phyloP scores from a whole-genome alignment of 352 stramenopile species.

The Phytopythium mirpurense region DNA sequence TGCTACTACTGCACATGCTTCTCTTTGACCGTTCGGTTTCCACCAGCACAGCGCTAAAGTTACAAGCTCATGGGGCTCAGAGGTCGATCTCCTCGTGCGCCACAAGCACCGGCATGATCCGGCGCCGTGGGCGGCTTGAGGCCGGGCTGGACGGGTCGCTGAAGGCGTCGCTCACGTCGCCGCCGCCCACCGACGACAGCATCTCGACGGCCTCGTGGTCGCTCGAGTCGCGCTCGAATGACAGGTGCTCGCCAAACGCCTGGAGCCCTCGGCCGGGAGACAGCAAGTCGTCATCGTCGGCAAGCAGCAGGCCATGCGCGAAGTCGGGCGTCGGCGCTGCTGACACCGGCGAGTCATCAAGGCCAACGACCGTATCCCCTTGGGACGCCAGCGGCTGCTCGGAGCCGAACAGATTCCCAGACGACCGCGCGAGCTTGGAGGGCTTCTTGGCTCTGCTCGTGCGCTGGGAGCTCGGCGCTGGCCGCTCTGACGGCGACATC shows the following conservation, averaged over 20 bases:
- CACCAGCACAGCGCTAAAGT: background rate
- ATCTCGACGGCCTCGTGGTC: constrained; percentile 14
- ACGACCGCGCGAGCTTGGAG: constrained; percentile 3
- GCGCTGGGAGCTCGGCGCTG: background rate
- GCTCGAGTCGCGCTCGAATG: constrained; percentile 33
- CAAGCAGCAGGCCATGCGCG: background rate
- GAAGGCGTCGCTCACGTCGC: constrained; percentile 17
- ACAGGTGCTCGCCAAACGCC: constrained; percentile 35
- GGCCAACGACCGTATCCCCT: background rate
- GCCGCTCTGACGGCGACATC: constrained; percentile 2
- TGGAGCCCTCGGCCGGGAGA: constrained; percentile 24
- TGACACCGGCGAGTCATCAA: background rate
- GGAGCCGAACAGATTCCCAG: constrained; percentile 9
- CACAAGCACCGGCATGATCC: constrained; percentile 49
- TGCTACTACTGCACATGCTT: background rate
- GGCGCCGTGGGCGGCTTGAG: constrained; percentile 30
- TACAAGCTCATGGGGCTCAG: constrained; percentile 13
- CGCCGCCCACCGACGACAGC: constrained; percentile 13
- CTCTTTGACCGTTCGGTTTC: background rate
- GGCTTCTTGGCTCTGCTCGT: background rate
- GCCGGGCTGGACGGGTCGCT: constrained; percentile 21
- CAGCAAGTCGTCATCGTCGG: constrained; percentile 5
- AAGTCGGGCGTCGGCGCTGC: background rate
- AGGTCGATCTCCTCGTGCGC: constrained; percentile 55
- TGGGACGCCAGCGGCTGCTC: constrained; percentile 2